Evolutionary conservation across 257 asterid genomes (phyloP), one percentile per base, ranked within the genome.

Genomic region (Rhazya stricta): DNA sequence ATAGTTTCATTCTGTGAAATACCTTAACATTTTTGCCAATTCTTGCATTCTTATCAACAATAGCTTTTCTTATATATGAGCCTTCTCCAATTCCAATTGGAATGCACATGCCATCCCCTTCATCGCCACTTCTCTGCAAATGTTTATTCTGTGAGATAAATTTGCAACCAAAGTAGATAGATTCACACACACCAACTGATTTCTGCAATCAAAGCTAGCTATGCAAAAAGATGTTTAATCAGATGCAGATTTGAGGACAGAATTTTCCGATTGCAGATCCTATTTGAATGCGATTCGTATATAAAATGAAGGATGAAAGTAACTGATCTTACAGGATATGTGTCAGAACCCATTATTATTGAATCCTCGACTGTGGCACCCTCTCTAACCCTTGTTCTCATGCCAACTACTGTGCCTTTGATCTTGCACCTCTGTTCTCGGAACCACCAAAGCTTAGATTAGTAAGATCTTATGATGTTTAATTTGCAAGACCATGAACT

Each of bases 1-100:
- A 1, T 1, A n/a, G n/a, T n/a, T n/a, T n/a, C n/a, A n/a, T n/a
- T n/a, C n/a, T n/a, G n/a, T n/a, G n/a, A 48, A 50, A 65, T 83
- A 92, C 98, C 97, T 76, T 83, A 11, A 92, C 98, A 90, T 91
- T 85, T 78, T 84, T 89, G 75, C 98, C 98, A 63, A 92, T 92
- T 80, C 92, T 89, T 81, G 91, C 94, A 73, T 91, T 88, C 86
- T 91, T 91, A 74, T 91, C 97, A 1, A 93, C 56, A 67, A 93
- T 93, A 43, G 97, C 90, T 76, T 86, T 88, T 88, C 83, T 86
- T 72, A 91, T 80, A 57, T 69, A 77, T 1, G 97, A 87, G 39
- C 89, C 90, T 81, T 91, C 89, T 29, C 98, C 98, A 15, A 93
- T 93, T 67, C 97, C 97, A 29, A 86, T 39, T 7, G 94, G 92